Evolutionary conservation across 306 rosid species (phyloP), one percentile per base, ranked within the genome.

Genomic region (Amphicarpaea edgeworthii): DNA sequence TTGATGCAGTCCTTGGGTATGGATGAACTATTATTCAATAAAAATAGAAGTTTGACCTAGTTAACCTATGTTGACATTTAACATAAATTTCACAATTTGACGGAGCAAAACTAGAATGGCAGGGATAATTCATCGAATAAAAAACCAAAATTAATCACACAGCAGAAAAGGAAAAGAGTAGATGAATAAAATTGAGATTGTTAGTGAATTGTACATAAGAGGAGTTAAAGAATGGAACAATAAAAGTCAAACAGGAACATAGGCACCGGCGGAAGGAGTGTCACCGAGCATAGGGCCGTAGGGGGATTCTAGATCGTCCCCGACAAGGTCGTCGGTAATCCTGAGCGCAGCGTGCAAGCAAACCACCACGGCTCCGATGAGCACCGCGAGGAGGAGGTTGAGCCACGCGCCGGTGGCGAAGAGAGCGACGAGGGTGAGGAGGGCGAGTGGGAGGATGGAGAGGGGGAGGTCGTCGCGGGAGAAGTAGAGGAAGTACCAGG

Each of bases 401-500:
- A 26, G 65, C 65, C 65, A 58, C 5, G 41, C 20, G 12, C 5
- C 20, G 20, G 65, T 58, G 17, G 20, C 41, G 6, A 58, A 2
- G 70, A 64, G 70, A 1, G 70, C 23, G 50, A 34, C 84, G 7
- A 84, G 3, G 2, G 84, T 28, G 4, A 58, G 12, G 24, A 82
- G 50, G 42, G 86, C 24, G 24, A 82, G 70, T 21, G 86, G 86
- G 62, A 78, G 62, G 17, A 88, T 6, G 12, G 23, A 1, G 34
- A 89, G 37, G 1, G 90, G 86, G 15, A 84, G 77, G 19, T 79
- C 83, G 23, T 84, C 90, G 32, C 92, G 86, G 3, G 86, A 54
- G 85, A 89, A 85, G 88, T 78, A 89, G 81, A 89, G 81, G 62
- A 84, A 80, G 82, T 85, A 71, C 97, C 97, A 91, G 9, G 72